These are phyloP conservation scores for Neurospora sp. DNA, from an alignment of 495 filamentous ascomycete genomes.

Conservation along the genomic window DNA sequence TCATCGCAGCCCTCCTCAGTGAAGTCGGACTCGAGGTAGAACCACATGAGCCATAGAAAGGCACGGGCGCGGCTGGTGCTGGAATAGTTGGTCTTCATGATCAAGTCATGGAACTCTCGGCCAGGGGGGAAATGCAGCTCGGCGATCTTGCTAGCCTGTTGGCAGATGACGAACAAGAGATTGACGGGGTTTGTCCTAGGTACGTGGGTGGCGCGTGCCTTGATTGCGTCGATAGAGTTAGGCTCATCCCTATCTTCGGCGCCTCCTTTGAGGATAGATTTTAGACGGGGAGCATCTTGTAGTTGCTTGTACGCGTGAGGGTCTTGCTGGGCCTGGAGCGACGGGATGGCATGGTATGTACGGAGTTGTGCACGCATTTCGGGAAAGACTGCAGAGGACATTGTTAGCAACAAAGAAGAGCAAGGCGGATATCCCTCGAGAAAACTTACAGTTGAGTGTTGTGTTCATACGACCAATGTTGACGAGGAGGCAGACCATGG, in stretches of 20 bases:
- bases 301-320: constrained; percentile 95
- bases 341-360: constrained; percentile 97
- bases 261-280: constrained; percentile 94
- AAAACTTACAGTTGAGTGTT: constrained; percentile 77
- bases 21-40: constrained; percentile 96
- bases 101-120: constrained; percentile 89
- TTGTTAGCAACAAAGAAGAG: constrained; percentile 21
- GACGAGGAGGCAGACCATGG: constrained; percentile 96
- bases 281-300: constrained; percentile 90
- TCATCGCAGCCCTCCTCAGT: constrained; percentile 67
- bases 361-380: constrained; percentile 98
- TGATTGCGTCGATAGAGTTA: constrained; percentile 74
- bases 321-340: constrained; percentile 87
- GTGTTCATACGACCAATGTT: constrained; percentile 99
- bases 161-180: constrained; percentile 87
- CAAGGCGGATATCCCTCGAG: neutral
- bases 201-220: constrained; percentile 33
- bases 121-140: constrained; percentile 81
- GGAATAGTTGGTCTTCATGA: constrained; percentile 79
- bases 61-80: constrained; percentile 77
- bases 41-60: constrained; percentile 98
- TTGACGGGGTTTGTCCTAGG: constrained; percentile 96
- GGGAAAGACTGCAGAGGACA: constrained; percentile 66
- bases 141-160: constrained; percentile 82
- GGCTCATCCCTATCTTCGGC: constrained; percentile 90